Base-by-base conservation (phyloP, 306 rosid species). In the Fragaria iinumae region DNA sequence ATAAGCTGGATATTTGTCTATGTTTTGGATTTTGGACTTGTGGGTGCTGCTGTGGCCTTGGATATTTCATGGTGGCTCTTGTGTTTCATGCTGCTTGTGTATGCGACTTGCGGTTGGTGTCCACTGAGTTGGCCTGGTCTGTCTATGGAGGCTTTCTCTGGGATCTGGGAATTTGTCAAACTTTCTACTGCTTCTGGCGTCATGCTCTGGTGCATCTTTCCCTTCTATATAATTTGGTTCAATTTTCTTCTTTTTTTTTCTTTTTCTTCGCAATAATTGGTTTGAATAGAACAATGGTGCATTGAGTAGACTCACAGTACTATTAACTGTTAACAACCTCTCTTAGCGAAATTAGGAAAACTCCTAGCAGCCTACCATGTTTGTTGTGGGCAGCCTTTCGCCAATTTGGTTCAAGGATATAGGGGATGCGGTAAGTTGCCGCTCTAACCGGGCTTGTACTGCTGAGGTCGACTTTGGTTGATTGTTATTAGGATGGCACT, bases 131-230 rank as follows among this genome's bases (percentile, higher is more conserved):
- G 93, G 93, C 17, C 32, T 36, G 88, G 91, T 53, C 80, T 85
- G 66, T 89, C 91, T 0, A 1, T 67, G 10, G 83, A 87, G 76
- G 89, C 93, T 11, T 85, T 89, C 78, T 69, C 76, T 53, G 88
- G 90, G 1, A 85, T 89, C 12, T 87, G 88, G 88, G 87, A 85
- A 21, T 87, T 89, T 48, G 50, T 87, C 73, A 85, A 81, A 76
- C 88, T 89, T 27, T 89, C 93, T 27, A 29, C 82, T 12, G 89
- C 89, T 77, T 87, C 89, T 69, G 91, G 91, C 0, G 80, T 87
- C 57, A 89, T 87, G 89, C 82, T 89, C 11, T 85, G 91, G 93
- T 29, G 8, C 2, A 20, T 11, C 2, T 20, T 14, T 12, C 5
- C 52, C 38, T 12, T 4, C 8, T 25, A 3, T 1, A 25, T 29